Evolutionary conservation across 148 eudicot species (phyloP), one percentile per base, ranked within the genome.

Genomic region (Rhododendron griersonianum): DNA sequence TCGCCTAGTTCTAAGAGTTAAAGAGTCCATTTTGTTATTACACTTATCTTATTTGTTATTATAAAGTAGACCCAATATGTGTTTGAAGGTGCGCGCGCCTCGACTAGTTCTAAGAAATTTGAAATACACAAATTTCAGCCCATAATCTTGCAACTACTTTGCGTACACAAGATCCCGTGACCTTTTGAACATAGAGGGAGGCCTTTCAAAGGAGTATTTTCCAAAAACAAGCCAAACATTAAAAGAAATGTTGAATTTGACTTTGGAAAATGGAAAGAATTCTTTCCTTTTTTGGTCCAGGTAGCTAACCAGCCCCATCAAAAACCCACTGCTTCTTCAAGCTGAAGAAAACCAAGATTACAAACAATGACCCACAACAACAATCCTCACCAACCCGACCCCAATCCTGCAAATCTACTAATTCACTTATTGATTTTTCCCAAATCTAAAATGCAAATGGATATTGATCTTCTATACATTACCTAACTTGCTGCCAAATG

Each of bases 381-480:
- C 81, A 85, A 92, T 74, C 74, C 89, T 90, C 88, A 88, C 89
- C 92, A 82, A 88, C 86, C 89, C 90, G 84, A 79, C 82, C 88
- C 89, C 90, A 86, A 79, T 83, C 87, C 89, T 33, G 87, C 86
- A 82, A 63, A 82, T 61, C 74, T 59, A 39, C 84, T 76, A 84
- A 41, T 87, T 83, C 83, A 86, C 92, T 92, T 89, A 88, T 88
- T 86, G 59, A 74, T 76, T 75, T 65, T 65, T 86, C 67, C 87
- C 89, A 85, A 85, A 71, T 83, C 90, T 80, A 87, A 83, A 85
- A 73, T 74, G 39, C 86, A 86, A 61, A 81, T 67, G 76, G 81
- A 80, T 63, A 84, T 74, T 73, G 63, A 61, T 87, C 65, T 86
- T 87, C 65, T 86, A 87, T 85, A 79, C 75, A 82, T 75, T 67